Percentiles rank a stretch among this genome's conserved stretches.
Evolutionary conservation across 75 land plant genomes (phyloP).

Genomic region (Larix kaempferi): DNA sequence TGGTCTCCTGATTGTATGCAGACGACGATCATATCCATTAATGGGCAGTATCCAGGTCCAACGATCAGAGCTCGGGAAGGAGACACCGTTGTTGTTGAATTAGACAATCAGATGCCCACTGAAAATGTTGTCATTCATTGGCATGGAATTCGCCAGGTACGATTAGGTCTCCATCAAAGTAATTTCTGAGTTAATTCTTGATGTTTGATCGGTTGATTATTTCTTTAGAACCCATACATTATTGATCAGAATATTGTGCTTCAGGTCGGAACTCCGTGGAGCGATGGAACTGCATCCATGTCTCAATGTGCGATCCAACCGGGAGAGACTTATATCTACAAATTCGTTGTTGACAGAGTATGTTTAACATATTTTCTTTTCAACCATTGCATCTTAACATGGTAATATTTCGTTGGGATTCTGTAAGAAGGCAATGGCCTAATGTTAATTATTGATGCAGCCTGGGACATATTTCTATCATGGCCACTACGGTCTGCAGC

Average conservation of each 20-base stretch:
- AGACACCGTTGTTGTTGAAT: slow-evolving; percentile 68
- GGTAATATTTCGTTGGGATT: no score
- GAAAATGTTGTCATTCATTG: slow-evolving; percentile 80
- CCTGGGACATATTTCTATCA: slow-evolving; percentile 83
- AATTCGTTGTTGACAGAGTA: slow-evolving; percentile 53
- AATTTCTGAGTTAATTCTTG: no score
- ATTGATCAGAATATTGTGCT: no score
- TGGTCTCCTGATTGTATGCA: neutral
- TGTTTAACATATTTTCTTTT: no score
- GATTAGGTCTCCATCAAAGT: slow-evolving; percentile 7
- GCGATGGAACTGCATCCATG: slow-evolving; percentile 78
- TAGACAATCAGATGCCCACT: slow-evolving; percentile 57
- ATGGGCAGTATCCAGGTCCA: slow-evolving; percentile 52
- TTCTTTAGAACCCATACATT: no score
- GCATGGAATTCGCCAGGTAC: slow-evolving; percentile 80
- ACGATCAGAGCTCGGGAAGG: slow-evolving; percentile 64
- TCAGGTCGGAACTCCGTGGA: slow-evolving; percentile 75
- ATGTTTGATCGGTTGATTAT: no score
- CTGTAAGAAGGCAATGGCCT: no score
- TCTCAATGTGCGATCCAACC: slow-evolving; percentile 79
- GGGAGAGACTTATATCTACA: slow-evolving; percentile 68
- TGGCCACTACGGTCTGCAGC: slow-evolving; percentile 86
- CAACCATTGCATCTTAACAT: no score
- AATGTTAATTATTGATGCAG: slow-evolving; percentile 16
- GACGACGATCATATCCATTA: neutral